A percentile compares a stretch with the other conserved stretches of the same genome.
Evolutionary conservation across 1,139 yeast species (phyloP).

Genomic region (Kodamaea ohmeri): DNA sequence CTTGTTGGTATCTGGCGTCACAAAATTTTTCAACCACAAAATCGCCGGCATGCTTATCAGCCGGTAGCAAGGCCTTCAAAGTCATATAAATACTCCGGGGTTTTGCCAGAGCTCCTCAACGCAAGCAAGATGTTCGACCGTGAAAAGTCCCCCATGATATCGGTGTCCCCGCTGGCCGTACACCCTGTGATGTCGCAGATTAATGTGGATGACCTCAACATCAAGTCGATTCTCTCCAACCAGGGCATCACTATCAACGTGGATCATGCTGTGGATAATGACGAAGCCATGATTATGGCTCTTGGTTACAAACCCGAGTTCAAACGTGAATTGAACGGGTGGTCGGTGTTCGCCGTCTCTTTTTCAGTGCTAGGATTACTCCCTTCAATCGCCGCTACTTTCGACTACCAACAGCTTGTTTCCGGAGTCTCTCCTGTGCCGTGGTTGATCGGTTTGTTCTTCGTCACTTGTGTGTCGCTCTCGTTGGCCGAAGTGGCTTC

Average conservation of each 20-base stretch:
- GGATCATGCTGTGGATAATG: slow-evolving; percentile 47
- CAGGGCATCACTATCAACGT: slow-evolving; percentile 39
- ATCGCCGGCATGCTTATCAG: not conserved
- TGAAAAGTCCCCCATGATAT: slow-evolving; percentile 1
- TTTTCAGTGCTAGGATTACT: slow-evolving; percentile 70
- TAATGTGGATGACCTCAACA: slow-evolving; percentile 33
- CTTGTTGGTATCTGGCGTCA: too few species aligned
- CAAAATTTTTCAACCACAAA: slow-evolving; percentile 1
- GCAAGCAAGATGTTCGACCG: slow-evolving; percentile 1
- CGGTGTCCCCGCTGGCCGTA: not conserved
- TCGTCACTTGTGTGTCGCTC: slow-evolving; percentile 50
- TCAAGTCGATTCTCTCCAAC: slow-evolving; percentile 41
- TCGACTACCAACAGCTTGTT: slow-evolving; percentile 52
- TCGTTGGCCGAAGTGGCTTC: slow-evolving; percentile 48
- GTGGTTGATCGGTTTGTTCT: slow-evolving; percentile 50
- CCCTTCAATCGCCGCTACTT: slow-evolving; percentile 65
- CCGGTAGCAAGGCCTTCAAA: not conserved
- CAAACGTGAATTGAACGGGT: slow-evolving; percentile 62
- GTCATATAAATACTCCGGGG: not conserved
- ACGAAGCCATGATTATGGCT: slow-evolving; percentile 58
- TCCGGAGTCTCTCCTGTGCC: slow-evolving; percentile 55
- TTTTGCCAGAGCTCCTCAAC: not conserved
- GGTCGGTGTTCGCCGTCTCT: slow-evolving; percentile 67
- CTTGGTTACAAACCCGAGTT: slow-evolving; percentile 75
- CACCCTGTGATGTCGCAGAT: slow-evolving; percentile 9